These are phyloP conservation scores for Cytospora mali DNA, from an alignment of 2,329 filamentous ascomycete genomes.

Conservation along the genomic window DNA sequence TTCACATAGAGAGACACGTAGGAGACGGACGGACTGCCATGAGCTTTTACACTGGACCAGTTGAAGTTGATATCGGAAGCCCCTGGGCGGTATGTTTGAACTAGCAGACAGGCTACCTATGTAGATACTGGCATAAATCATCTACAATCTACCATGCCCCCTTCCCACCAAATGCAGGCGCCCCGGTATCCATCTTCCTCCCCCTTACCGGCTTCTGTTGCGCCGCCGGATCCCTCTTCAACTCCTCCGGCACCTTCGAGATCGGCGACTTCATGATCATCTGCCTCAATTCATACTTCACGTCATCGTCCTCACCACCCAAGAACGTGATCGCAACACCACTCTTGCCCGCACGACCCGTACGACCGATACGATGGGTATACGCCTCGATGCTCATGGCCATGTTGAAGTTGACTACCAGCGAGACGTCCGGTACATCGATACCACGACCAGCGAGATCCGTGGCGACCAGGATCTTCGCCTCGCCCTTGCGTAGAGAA, in stretches of 20 bases:
- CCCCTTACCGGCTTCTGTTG: conserved; percentile 72
- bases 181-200: conserved; percentile 30
- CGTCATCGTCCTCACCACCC: conserved; percentile 84
- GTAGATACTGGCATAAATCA: not conserved
- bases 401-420: conserved; percentile 99
- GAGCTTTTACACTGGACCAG: not conserved
- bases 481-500: conserved; percentile 77
- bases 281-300: conserved; percentile 92
- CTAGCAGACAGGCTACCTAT: not conserved
- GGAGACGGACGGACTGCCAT: not conserved
- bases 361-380: conserved; percentile 94
- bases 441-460: conserved; percentile 97
- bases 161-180: conserved; percentile 8
- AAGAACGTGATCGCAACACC: conserved; percentile 96
- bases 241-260: conserved; percentile 86
- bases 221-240: conserved; percentile 86
- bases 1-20: not conserved
- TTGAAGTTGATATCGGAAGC: not conserved
- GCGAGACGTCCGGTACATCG: conserved; percentile 88
- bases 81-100: not conserved
- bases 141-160: conserved; percentile 7
- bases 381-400: conserved; percentile 89
- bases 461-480: conserved; percentile 90
- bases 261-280: conserved; percentile 92
- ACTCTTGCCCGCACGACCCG: conserved; percentile 94